Percentiles rank a stretch among this genome's conserved stretches.
phyloP scores from a whole-genome alignment of 2,329 filamentous ascomycete species.

The Elsinoe australis region DNA sequence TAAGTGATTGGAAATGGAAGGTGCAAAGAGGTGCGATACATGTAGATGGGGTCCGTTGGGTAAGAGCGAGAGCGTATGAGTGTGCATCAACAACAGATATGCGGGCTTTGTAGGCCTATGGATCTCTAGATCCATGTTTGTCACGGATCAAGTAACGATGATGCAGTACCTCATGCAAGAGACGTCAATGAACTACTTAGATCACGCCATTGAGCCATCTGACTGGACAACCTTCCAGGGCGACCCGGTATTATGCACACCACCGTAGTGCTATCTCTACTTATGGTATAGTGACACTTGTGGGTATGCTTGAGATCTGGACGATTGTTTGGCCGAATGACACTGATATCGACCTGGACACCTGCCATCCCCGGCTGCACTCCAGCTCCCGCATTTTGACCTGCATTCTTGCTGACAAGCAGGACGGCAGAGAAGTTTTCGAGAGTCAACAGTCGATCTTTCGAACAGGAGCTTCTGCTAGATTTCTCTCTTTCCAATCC shows the following conservation, averaged over 20 bases:
- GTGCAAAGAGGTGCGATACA: no score
- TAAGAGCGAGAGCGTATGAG: no score
- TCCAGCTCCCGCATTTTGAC: no score
- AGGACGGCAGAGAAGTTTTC: neutral
- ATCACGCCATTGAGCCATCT: neutral
- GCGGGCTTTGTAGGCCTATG: neutral
- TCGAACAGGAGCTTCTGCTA: neutral
- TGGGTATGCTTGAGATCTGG: neutral
- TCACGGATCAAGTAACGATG: conserved; percentile 3
- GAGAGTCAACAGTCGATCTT: conserved; percentile 10
- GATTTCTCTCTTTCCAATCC: no score
- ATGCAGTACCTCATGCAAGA: neutral
- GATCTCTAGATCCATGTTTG: neutral
- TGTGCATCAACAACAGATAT: no score
- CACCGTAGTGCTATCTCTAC: neutral
- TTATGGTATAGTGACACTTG: neutral
- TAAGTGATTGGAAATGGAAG: no score
- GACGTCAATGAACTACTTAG: neutral
- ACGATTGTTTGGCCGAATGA: neutral
- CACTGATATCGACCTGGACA: neutral
- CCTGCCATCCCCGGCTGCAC: neutral
- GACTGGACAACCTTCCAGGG: neutral
- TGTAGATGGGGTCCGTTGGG: no score
- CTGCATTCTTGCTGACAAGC: conserved; percentile 1
- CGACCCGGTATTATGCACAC: neutral